Evolutionary conservation across 2,329 filamentous ascomycete genomes (phyloP).

Genomic region (Trichophyton equinum): DNA sequence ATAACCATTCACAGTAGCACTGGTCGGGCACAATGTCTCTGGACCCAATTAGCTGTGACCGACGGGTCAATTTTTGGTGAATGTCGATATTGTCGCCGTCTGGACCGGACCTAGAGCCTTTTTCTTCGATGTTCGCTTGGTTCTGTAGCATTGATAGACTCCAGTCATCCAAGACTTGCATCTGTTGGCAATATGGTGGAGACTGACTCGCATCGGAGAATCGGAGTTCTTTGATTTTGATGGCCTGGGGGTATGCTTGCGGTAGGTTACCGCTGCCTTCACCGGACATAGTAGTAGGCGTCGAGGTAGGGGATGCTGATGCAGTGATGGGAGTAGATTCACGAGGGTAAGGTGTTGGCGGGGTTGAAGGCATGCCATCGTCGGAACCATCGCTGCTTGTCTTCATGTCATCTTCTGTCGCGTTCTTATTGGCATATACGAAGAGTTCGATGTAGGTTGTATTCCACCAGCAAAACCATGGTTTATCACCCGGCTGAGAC

Average conservation of each 20-base stretch:
- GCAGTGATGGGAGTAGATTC: neutral
- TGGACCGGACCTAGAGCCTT: neutral
- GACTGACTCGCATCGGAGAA: slow-evolving; percentile 26
- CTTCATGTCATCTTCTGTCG: neutral
- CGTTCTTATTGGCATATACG: slow-evolving; percentile 43
- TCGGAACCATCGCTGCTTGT: slow-evolving; percentile 5
- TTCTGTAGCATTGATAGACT: slow-evolving; percentile 19
- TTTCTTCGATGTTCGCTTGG: slow-evolving; percentile 21
- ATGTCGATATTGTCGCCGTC: neutral
- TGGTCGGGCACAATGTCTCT: neutral
- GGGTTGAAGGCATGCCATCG: neutral
- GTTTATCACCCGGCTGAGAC: slow-evolving; percentile 43
- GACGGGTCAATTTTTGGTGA: neutral
- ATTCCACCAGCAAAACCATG: slow-evolving; percentile 62
- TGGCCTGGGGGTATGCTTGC: slow-evolving; percentile 41
- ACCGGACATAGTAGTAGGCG: slow-evolving; percentile 7
- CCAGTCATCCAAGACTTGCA: slow-evolving; percentile 45
- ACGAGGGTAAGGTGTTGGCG: neutral
- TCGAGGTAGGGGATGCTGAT: slow-evolving; percentile 9
- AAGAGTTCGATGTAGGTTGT: slow-evolving; percentile 54
- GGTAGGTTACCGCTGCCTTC: neutral
- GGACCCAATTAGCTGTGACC: neutral
- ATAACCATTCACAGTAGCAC: slow-evolving; percentile 14
- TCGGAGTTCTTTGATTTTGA: slow-evolving; percentile 56
- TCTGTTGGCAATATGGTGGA: slow-evolving; percentile 52